phyloP scores from a whole-genome alignment of 305 asterid species.

The Fraxinus xanthoxyloides region DNA sequence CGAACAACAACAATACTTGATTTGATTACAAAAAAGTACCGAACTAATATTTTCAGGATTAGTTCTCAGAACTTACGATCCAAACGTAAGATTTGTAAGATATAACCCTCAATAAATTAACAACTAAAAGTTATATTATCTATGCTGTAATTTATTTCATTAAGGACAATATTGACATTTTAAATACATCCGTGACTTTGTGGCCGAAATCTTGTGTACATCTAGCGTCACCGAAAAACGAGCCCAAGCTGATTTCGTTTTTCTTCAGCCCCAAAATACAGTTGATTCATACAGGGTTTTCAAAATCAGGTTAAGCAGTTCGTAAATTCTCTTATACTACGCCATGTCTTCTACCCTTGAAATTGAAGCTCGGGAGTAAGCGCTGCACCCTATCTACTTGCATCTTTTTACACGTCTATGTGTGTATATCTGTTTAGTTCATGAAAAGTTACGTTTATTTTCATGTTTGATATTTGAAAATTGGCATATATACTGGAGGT shows the following conservation, averaged over 20 bases:
- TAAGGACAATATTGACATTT: too few species aligned
- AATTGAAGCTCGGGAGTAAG: slow-evolving; percentile 97
- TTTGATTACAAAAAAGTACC: too few species aligned
- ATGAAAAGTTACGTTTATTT: background rate
- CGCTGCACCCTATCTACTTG: background rate
- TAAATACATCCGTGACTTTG: too few species aligned
- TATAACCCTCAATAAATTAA: too few species aligned
- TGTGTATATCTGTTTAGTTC: background rate
- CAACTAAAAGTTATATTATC: too few species aligned
- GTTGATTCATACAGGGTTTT: slow-evolving; percentile 6
- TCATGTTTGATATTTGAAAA: background rate
- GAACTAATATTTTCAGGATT: too few species aligned
- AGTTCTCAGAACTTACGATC: too few species aligned
- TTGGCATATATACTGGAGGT: background rate
- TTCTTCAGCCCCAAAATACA: background rate
- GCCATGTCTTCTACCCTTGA: slow-evolving; percentile 91
- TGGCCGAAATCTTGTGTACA: too few species aligned
- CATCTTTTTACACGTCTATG: background rate
- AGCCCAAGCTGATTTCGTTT: background rate
- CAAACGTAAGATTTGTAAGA: too few species aligned
- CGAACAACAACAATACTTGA: too few species aligned
- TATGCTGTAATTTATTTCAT: too few species aligned
- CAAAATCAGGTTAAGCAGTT: slow-evolving; percentile 32
- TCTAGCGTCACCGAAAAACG: too few species aligned
- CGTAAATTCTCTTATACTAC: slow-evolving; percentile 21